Percentiles rank a stretch among this genome's conserved stretches.
phyloP scores from a whole-genome alignment of 129 eudicot species.

The Helianthus annuus region HanXRQr2.0-SUNRISE NC_035449.2:136905765-136906264 shows the following conservation, averaged over 20 bases:
- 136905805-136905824: conserved; percentile 54
- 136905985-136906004: background rate
- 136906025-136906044: background rate
- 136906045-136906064: background rate
- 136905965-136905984: background rate
- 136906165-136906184: no score
- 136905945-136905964: background rate
- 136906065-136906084: background rate
- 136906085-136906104: background rate
- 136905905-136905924: background rate
- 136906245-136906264: no score
- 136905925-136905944: background rate
- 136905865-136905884: conserved; percentile 56
- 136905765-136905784: conserved; percentile 20
- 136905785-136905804: conserved; percentile 35
- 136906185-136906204: no score
- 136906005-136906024: background rate
- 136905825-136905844: conserved; percentile 40
- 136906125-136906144: no score
- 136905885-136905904: background rate
- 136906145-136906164: no score
- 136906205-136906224: no score
- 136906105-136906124: background rate
- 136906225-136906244: no score
- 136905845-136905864: conserved; percentile 41